Evolutionary conservation across 208 protist species (phyloP).

Genomic region (Chromosphaera perkinsii): DNA sequence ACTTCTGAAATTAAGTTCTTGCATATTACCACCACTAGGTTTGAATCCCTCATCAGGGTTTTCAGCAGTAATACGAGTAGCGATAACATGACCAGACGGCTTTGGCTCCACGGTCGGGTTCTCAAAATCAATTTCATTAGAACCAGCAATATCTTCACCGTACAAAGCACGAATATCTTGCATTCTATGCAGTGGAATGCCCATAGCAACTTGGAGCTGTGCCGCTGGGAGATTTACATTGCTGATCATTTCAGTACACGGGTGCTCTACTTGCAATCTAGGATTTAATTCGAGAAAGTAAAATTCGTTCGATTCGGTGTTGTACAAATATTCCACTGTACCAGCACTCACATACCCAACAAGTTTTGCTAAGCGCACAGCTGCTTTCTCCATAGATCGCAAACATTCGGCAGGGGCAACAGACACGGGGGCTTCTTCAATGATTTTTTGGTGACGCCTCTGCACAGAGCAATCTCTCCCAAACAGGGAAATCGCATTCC

Average conservation of each 20-base stretch:
- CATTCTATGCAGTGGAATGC: constrained; percentile 84
- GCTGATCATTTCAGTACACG: constrained; percentile 89
- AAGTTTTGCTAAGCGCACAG: constrained; percentile 77
- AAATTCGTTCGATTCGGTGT: constrained; percentile 69
- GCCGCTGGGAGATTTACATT: constrained; percentile 87
- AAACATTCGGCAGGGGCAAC: constrained; percentile 70
- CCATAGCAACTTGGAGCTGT: constrained; percentile 91
- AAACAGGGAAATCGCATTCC: constrained; percentile 74
- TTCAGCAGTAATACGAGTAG: constrained; percentile 91
- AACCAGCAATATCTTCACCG: constrained; percentile 65
- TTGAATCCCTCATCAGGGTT: constrained; percentile 91
- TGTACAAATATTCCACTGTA: constrained; percentile 94
- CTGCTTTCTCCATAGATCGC: constrained; percentile 78
- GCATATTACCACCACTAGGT: constrained; percentile 81
- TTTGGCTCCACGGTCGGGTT: constrained; percentile 9
- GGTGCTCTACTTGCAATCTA: constrained; percentile 93
- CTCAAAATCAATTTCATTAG: constrained; percentile 76
- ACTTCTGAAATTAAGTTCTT: constrained; percentile 87
- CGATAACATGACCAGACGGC: constrained; percentile 85
- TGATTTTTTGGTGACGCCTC: constrained; percentile 93
- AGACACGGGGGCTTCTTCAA: constrained; percentile 90
- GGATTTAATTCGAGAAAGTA: constrained; percentile 96
- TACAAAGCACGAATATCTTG: constrained; percentile 88
- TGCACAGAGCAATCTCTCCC: constrained; percentile 96
- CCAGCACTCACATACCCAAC: constrained; percentile 85